A percentile compares a stretch with the other conserved stretches of the same genome.
Conservation (phyloP, 164 flowering plant species). For the Aristolochia contorta region DNA sequence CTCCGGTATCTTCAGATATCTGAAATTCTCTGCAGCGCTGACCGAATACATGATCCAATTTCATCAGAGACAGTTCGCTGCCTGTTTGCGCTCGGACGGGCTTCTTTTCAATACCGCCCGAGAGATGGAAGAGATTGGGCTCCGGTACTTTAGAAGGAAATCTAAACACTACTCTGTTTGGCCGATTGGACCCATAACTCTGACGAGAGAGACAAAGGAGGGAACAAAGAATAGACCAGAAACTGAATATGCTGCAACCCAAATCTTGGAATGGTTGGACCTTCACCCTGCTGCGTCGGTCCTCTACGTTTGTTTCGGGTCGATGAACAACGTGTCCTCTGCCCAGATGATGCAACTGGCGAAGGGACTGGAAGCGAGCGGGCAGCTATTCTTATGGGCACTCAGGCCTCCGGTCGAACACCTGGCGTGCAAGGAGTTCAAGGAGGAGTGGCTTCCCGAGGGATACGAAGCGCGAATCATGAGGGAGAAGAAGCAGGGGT, state of each 20-base stretch:
- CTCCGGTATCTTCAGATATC: background rate
- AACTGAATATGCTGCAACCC: too few relatives aligned
- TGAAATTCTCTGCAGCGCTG: background rate
- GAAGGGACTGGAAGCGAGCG: constrained; percentile 18
- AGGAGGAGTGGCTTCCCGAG: constrained; percentile 24
- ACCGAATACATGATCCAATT: background rate
- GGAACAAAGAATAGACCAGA: too few relatives aligned
- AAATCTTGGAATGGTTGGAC: constrained; percentile 9
- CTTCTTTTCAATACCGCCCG: constrained; percentile 6
- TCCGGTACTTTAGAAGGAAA: background rate
- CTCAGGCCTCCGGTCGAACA: constrained; percentile 22
- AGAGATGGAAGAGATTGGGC: constrained; percentile 4
- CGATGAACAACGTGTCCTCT: constrained; percentile 14
- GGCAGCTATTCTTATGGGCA: constrained; percentile 22
- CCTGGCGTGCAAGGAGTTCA: constrained; percentile 9
- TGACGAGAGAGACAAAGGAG: too few relatives aligned
- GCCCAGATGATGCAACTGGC: constrained; percentile 29
- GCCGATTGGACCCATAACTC: constrained; percentile 12
- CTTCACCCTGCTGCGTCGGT: constrained; percentile 4
- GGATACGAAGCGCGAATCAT: constrained; percentile 19
- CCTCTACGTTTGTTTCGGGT: constrained; percentile 20
- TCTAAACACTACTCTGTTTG: constrained; percentile 3
- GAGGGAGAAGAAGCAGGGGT: constrained; percentile 9
- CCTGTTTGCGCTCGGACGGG: constrained; percentile 4
- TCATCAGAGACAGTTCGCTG: background rate